Conservation (phyloP, 2,329 filamentous ascomycete genomes). For the Paracorniculantispora psalliotae region DNA sequence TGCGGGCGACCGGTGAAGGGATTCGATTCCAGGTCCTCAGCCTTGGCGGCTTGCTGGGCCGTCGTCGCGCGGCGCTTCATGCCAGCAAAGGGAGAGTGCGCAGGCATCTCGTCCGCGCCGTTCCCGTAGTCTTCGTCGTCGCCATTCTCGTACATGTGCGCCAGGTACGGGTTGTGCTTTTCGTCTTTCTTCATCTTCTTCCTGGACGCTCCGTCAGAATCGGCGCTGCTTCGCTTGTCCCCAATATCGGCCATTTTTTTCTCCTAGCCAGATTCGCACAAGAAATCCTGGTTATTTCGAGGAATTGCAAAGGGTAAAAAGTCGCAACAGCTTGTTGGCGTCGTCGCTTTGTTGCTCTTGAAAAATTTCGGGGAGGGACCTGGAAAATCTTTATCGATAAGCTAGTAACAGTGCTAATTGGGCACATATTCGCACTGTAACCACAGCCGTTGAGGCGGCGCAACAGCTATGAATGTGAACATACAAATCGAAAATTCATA, state of each 20-base stretch:
- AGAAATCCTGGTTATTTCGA: background rate
- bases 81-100: conserved; percentile 51
- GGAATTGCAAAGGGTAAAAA: background rate
- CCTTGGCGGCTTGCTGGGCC: conserved; percentile 62
- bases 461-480: background rate
- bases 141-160: conserved; percentile 69
- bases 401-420: conserved; percentile 1
- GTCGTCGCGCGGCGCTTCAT: conserved; percentile 80
- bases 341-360: background rate
- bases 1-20: conserved; percentile 77
- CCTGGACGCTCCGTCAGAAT: conserved; percentile 35
- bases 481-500: background rate
- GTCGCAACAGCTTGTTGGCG: background rate
- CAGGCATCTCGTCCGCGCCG: conserved; percentile 27
- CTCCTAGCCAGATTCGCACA: background rate
- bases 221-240: conserved; percentile 41
- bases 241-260: conserved; percentile 21
- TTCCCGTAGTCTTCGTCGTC: conserved; percentile 32
- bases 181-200: conserved; percentile 34
- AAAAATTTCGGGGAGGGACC: background rate
- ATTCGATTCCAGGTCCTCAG: conserved; percentile 77
- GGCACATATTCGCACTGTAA: background rate
- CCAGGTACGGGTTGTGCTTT: conserved; percentile 77
- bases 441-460: too few species aligned
- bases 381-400: conserved; percentile 13